phyloP scores from a whole-genome alignment of 345 rosid genomes.

The Citrus reticulata region DNA sequence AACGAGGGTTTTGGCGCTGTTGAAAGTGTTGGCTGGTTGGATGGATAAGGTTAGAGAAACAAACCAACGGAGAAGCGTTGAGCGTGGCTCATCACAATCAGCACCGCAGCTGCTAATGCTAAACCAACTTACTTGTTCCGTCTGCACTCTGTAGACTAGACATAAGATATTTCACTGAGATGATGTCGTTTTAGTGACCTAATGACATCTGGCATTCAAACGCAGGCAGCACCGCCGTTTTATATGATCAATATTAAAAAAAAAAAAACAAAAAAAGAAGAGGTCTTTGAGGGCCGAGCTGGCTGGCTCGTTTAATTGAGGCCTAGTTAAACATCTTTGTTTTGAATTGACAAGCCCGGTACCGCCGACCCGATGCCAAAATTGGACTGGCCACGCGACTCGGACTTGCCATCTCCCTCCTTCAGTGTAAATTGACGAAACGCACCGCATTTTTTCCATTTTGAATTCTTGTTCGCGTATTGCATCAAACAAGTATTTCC shows the following conservation, averaged over 20 bases:
- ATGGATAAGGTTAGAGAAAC: constrained; percentile 2
- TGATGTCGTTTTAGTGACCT: background rate
- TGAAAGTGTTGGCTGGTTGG: background rate
- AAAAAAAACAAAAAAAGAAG: rapidly evolving
- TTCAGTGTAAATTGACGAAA: background rate
- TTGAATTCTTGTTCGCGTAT: background rate
- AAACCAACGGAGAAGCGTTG: background rate
- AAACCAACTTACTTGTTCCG: too few relatives aligned
- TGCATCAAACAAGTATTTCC: background rate
- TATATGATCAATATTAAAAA: background rate
- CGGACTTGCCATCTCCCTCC: background rate
- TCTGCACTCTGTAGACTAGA: too few relatives aligned
- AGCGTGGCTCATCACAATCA: too few relatives aligned
- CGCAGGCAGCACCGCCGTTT: background rate
- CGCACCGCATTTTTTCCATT: background rate
- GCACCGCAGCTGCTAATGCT: too few relatives aligned
- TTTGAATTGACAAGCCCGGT: background rate
- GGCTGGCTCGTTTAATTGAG: background rate
- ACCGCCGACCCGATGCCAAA: background rate
- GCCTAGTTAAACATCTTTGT: background rate
- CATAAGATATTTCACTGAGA: background rate
- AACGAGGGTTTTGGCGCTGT: constrained; percentile 7
- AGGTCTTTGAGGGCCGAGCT: background rate
- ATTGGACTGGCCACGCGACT: background rate
- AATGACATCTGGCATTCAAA: background rate